phyloP scores from a whole-genome alignment of 345 rosid species.

The Leavenworthia alabamica region DNA sequence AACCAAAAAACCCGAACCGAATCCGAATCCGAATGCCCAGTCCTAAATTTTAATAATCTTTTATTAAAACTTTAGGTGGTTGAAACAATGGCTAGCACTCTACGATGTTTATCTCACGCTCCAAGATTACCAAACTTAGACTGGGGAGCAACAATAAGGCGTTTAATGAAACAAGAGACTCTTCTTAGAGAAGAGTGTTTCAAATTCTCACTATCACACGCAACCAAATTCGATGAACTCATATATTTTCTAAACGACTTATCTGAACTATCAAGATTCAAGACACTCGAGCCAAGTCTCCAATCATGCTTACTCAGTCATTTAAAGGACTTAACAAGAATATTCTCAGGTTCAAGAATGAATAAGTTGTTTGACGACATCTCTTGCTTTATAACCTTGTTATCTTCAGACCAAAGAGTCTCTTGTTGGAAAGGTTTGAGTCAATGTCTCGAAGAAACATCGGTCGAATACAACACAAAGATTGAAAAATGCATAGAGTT shows the following conservation, averaged over 20 bases:
- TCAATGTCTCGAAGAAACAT: slow-evolving; percentile 61
- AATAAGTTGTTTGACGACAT: slow-evolving; percentile 66
- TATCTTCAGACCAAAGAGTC: slow-evolving; percentile 44
- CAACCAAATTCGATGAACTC: slow-evolving; percentile 58
- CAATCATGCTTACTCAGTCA: slow-evolving; percentile 58
- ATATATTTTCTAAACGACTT: slow-evolving; percentile 69
- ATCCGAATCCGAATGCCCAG: too few relatives aligned
- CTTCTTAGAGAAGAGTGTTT: slow-evolving; percentile 68
- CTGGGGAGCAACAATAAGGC: slow-evolving; percentile 75
- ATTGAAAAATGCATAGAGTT: slow-evolving; percentile 63
- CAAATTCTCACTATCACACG: slow-evolving; percentile 60
- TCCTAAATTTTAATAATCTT: too few relatives aligned
- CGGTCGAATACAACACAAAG: slow-evolving; percentile 43
- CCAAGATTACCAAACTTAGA: slow-evolving; percentile 76
- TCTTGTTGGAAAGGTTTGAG: slow-evolving; percentile 79
- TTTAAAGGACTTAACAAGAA: slow-evolving; percentile 52
- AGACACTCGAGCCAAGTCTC: slow-evolving; percentile 54
- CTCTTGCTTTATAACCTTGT: slow-evolving; percentile 41
- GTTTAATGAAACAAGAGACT: slow-evolving; percentile 75
- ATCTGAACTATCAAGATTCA: slow-evolving; percentile 70
- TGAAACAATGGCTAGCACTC: slow-evolving; percentile 39
- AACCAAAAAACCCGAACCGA: too few relatives aligned
- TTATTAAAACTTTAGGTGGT: slow-evolving; percentile 40
- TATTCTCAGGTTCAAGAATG: slow-evolving; percentile 73
- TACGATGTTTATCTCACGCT: slow-evolving; percentile 74